phyloP scores from a whole-genome alignment of 2,329 filamentous ascomycete species.

The Paraphaeosphaeria minitans region DNA sequence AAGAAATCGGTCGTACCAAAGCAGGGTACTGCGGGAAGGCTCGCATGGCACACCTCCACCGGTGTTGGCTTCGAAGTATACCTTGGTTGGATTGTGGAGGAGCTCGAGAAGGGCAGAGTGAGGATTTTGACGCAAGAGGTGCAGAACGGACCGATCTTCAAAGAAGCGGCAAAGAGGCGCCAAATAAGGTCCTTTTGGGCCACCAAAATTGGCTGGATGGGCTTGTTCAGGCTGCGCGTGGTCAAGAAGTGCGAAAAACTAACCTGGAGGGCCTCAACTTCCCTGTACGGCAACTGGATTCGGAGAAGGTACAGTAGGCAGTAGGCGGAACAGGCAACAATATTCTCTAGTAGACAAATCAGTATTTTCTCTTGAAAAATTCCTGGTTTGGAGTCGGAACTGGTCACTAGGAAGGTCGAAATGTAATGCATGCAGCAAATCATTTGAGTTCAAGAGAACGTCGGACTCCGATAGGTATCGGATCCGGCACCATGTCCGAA shows the following conservation, averaged over 20 bases:
- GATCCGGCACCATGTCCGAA: constrained; percentile 2
- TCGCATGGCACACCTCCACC: constrained; percentile 26
- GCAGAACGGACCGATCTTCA: constrained; percentile 39
- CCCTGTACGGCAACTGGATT: not conserved
- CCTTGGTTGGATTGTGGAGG: constrained; percentile 46
- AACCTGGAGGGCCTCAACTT: constrained; percentile 29
- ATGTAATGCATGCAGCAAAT: not conserved
- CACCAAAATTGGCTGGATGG: constrained; percentile 48
- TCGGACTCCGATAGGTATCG: not conserved
- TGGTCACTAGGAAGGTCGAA: not conserved
- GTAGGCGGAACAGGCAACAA: not conserved
- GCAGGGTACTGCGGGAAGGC: constrained; percentile 27
- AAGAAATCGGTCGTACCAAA: constrained; percentile 23
- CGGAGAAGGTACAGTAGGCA: not conserved
- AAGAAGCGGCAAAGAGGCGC: constrained; percentile 33
- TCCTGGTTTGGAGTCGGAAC: not conserved
- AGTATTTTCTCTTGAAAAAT: not conserved
- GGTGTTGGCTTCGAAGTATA: constrained; percentile 40
- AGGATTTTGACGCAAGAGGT: constrained; percentile 45
- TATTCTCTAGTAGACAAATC: not conserved
- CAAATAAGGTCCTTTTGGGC: constrained; percentile 44
- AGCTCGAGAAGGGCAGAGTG: constrained; percentile 36
- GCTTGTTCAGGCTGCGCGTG: constrained; percentile 33
- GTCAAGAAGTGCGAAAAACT: constrained; percentile 20
- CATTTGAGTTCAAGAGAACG: not conserved